Evolutionary conservation across 140 eudicot genomes (phyloP).

Genomic region (Erigeron philadelphicus): DNA sequence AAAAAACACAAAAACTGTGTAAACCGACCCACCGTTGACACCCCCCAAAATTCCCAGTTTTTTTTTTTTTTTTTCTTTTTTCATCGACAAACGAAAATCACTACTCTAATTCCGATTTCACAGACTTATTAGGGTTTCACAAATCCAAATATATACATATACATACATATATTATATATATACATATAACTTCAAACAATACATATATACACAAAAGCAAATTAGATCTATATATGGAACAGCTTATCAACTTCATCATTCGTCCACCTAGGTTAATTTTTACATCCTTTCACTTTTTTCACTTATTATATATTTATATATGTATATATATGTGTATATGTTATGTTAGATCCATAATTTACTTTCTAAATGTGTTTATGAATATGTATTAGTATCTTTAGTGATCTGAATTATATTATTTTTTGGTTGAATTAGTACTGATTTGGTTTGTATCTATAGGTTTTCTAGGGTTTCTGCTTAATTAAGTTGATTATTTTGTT

Average conservation of each 20-base stretch:
- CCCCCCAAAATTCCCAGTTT: constrained; percentile 1
- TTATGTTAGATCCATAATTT: constrained; percentile 19
- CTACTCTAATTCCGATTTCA: constrained; percentile 13
- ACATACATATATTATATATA: constrained; percentile 3
- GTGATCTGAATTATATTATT: constrained; percentile 15
- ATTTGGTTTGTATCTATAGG: neutral
- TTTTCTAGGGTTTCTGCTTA: constrained; percentile 11
- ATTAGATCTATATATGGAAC: constrained; percentile 72
- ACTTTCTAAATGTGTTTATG: neutral
- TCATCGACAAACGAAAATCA: constrained; percentile 5
- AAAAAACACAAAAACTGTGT: constrained; percentile 1
- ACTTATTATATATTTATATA: neutral
- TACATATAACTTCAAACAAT: constrained; percentile 10
- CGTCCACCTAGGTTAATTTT: constrained; percentile 69
- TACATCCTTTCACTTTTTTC: neutral
- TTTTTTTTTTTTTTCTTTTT: neutral
- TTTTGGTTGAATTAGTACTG: neutral
- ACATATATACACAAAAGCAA: constrained; percentile 15
- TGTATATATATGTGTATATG: constrained; percentile 4
- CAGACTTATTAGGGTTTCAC: constrained; percentile 17
- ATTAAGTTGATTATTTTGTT: no score
- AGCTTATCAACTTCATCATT: constrained; percentile 85
- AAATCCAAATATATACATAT: neutral
- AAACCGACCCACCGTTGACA: constrained; percentile 29
- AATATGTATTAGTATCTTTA: neutral